A percentile compares a stretch with the other conserved stretches of the same genome.
phyloP scores from a whole-genome alignment of 257 asterid genomes.

The Coffea canephora region DNA sequence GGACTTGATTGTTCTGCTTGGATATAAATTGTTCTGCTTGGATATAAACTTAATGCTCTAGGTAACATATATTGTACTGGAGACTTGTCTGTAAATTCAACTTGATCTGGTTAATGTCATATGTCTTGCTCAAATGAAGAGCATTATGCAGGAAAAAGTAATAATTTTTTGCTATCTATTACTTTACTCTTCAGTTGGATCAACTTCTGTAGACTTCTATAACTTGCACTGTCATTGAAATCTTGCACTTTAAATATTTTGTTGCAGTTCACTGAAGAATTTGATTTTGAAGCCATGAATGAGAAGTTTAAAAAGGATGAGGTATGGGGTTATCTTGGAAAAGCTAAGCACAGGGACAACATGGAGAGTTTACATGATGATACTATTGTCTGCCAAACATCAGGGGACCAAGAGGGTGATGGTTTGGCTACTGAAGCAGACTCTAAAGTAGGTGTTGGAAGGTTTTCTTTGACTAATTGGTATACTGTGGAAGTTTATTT shows the following conservation, averaged over 20 bases:
- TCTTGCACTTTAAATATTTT: slow-evolving; percentile 35
- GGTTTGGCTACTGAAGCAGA: slow-evolving; percentile 39
- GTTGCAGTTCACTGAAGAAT: slow-evolving; percentile 53
- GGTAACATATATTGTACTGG: not conserved
- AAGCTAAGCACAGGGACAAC: slow-evolving; percentile 44
- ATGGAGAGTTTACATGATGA: slow-evolving; percentile 32
- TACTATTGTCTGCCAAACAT: slow-evolving; percentile 23
- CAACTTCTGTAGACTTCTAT: not conserved
- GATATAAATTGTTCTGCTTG: not conserved
- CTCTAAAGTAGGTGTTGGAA: slow-evolving; percentile 42
- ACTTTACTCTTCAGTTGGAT: not conserved
- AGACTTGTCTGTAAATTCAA: not conserved
- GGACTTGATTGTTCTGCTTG: not conserved
- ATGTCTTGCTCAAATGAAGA: not conserved
- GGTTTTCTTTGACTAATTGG: not conserved
- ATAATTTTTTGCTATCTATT: not conserved
- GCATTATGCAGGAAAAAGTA: not conserved
- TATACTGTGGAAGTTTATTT: not conserved
- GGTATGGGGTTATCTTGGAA: slow-evolving; percentile 76
- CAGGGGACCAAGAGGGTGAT: slow-evolving; percentile 29
- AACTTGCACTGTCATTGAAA: not conserved
- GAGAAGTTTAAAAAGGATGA: slow-evolving; percentile 83
- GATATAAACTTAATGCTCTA: not conserved
- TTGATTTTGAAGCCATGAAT: slow-evolving; percentile 78
- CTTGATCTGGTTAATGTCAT: not conserved